Evolutionary conservation across 2,329 filamentous ascomycete species (phyloP).

Genomic region (Colletotrichum cereale): DNA sequence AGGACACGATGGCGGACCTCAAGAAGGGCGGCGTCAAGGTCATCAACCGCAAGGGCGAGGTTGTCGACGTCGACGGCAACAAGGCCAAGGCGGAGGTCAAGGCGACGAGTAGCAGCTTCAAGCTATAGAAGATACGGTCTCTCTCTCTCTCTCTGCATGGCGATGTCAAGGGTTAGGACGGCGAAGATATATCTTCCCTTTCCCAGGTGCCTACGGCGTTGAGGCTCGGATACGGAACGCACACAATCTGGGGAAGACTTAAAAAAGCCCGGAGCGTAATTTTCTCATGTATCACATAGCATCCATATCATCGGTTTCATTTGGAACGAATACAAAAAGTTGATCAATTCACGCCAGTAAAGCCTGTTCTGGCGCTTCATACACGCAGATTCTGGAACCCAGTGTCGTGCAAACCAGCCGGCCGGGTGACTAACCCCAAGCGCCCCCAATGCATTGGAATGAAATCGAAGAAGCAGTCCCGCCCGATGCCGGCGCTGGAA

Average conservation of each 20-base stretch:
- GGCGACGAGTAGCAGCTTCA: slow-evolving; percentile 70
- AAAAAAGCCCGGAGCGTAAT: slow-evolving; percentile 7
- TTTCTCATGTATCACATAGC: slow-evolving; percentile 28
- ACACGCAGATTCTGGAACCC: not conserved
- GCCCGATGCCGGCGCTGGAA: slow-evolving; percentile 29
- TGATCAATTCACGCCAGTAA: not conserved
- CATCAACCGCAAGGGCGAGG: slow-evolving; percentile 89
- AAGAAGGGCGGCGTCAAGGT: slow-evolving; percentile 92
- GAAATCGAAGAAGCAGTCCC: not conserved
- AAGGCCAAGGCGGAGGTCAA: slow-evolving; percentile 70
- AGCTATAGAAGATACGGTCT: slow-evolving; percentile 60
- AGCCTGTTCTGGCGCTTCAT: not conserved
- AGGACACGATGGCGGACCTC: slow-evolving; percentile 72
- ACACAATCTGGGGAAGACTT: not conserved
- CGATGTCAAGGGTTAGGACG: not conserved
- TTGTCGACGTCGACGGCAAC: slow-evolving; percentile 86
- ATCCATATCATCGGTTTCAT: not conserved
- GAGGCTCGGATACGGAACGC: slow-evolving; percentile 12
- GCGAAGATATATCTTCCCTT: not conserved
- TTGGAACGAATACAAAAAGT: slow-evolving; percentile 11
- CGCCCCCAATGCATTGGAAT: not conserved
- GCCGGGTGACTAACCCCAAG: slow-evolving; percentile 25
- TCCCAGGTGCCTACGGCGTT: slow-evolving; percentile 20
- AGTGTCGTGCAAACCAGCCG: not conserved
- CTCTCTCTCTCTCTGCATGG: not conserved